Conservation (phyloP, 1,139 yeast genomes). For the Candida mesenterica region DNA sequence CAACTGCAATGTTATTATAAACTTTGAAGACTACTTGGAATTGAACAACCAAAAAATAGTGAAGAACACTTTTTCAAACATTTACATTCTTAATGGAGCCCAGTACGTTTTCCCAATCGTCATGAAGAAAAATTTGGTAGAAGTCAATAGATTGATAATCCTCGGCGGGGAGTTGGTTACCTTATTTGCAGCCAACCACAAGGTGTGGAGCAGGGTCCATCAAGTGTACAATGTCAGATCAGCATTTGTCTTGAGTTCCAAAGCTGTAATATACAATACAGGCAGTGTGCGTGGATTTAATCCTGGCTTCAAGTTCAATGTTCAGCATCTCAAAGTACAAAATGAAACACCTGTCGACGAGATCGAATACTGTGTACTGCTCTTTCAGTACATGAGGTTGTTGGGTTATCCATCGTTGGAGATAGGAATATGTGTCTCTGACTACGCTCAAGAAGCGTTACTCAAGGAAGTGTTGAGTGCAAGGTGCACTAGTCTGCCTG, state of each 20-base stretch:
- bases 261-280: background rate
- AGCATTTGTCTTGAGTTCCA: constrained; percentile 4
- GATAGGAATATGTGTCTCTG: constrained; percentile 44
- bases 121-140: constrained; percentile 2
- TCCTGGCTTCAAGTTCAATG: constrained; percentile 38
- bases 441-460: constrained; percentile 34
- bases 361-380: constrained; percentile 50
- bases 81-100: constrained; percentile 11
- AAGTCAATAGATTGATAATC: constrained; percentile 8
- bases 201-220: background rate
- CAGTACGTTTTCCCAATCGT: constrained; percentile 7
- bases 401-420: constrained; percentile 41
- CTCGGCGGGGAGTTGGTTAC: constrained; percentile 9
- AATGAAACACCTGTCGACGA: constrained; percentile 37
- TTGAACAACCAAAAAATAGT: background rate
- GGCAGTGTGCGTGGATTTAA: constrained; percentile 16
- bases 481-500: constrained; percentile 3
- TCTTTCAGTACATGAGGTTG: constrained; percentile 48
- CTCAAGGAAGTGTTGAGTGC: constrained; percentile 21
- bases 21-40: constrained; percentile 13
- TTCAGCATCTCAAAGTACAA: constrained; percentile 39
- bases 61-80: constrained; percentile 9
- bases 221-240: constrained; percentile 6
- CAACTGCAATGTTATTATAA: constrained; percentile 11
- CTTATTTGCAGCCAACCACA: background rate